phyloP scores from a whole-genome alignment of 192 early-diverging fungal genomes.

The Funneliformis mosseae region DNA sequence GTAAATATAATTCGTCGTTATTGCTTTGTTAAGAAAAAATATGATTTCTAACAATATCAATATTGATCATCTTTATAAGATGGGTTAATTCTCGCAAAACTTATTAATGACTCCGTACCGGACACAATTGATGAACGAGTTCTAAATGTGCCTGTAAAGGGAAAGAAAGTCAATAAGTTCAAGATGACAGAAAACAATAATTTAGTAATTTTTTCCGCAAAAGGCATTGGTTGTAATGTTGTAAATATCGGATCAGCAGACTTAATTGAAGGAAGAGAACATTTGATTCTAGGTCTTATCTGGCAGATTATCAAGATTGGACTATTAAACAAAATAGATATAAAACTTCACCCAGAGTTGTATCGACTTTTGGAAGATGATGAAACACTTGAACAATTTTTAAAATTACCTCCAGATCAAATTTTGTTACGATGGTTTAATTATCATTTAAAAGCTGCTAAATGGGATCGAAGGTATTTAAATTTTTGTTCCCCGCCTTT shows the following conservation, averaged over 20 bases:
- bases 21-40: constrained; percentile 5
- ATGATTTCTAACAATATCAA: background rate
- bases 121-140: constrained; percentile 99
- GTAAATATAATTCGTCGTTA: constrained; percentile 47
- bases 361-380: constrained; percentile 92
- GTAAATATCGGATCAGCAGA: constrained; percentile 98
- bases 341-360: constrained; percentile 97
- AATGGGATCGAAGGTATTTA: constrained; percentile 72
- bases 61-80: constrained; percentile 51
- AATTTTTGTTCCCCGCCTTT: background rate
- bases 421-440: constrained; percentile 99
- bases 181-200: constrained; percentile 99
- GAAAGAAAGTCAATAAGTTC: constrained; percentile 89
- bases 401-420: constrained; percentile 93
- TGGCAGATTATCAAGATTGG: constrained; percentile 99
- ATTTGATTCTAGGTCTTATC: constrained; percentile 94
- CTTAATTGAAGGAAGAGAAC: constrained; percentile 94
- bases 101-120: constrained; percentile 96
- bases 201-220: constrained; percentile 98
- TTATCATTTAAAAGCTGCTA: constrained; percentile 95
- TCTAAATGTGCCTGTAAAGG: constrained; percentile 67
- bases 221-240: constrained; percentile 97
- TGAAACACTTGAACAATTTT: constrained; percentile 92
- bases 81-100: constrained; percentile 93
- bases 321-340: constrained; percentile 94